Base-by-base conservation (phyloP, 441 rosid genomes). In the Mallotus repandus region DNA sequence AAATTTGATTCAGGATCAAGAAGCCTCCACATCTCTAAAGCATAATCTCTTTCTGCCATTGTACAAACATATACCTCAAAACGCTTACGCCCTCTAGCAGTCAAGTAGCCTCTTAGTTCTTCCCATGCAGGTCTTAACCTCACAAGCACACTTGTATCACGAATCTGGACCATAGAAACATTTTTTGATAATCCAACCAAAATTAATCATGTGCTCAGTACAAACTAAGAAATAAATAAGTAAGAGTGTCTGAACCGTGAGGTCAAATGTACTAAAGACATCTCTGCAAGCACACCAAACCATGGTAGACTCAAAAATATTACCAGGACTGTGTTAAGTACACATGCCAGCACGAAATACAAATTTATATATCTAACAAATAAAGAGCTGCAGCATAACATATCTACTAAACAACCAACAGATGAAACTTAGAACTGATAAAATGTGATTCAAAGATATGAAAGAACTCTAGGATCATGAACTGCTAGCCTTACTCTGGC, bases 61-160 rank as follows among this genome's bases (percentile, higher is more conserved):
- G 99, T 97, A 88, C 99, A 97, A 80, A 93, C 99, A 87, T 91
- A 97, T 79, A 97, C 99, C 83, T 94, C 98, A 84, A 97, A 97
- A 54, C 99, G 94, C 86, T 94, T 97, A 64, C 99, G 97, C 70
- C 92, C 98, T 84, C 86, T 91, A 70, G 99, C 99, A 66, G 89
- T 92, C 89, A 97, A 81, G 84, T 97, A 97, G 81, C 90, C 88
- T 73, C 97, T 79, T 45, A 97, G 86, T 73, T 97, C 99, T 80
- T 97, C 99, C 99, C 99, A 94, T 45, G 99, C 96, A 83, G 99
- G 94, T 79, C 99, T 91, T 86, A 97, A 76, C 86, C 99, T 89
- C 94, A 93, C 99, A 77, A 97, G 99, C 75, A 97, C 98, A 87
- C 99, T 97, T 71, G 99, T 97, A 78, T 94, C 99, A 73, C 97